Evolutionary conservation across 2,329 filamentous ascomycete species (phyloP).

Genomic region (Lasiodiplodia citricola): DNA sequence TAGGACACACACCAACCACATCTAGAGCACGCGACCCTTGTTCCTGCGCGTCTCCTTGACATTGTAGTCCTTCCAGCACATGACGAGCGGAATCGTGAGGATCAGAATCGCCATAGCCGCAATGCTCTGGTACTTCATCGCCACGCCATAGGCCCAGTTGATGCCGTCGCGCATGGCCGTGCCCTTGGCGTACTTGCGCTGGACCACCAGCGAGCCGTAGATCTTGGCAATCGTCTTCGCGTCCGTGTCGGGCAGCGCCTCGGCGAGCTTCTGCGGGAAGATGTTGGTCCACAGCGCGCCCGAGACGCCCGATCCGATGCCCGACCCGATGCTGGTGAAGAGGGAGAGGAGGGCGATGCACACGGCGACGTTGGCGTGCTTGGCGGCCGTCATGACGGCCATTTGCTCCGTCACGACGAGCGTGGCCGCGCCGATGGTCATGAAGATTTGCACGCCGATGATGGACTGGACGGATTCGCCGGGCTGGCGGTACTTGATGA

Average conservation of each 20-base stretch:
- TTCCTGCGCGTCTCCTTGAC: constrained; percentile 42
- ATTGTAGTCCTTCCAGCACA: constrained; percentile 42
- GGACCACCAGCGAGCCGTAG: too few species aligned
- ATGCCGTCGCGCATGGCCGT: too few species aligned
- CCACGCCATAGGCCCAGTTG: too few species aligned
- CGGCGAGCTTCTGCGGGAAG: constrained; percentile 56
- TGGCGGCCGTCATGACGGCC: constrained; percentile 25
- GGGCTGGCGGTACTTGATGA: constrained; percentile 40
- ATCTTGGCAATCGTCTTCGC: too few species aligned
- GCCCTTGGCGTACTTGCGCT: too few species aligned
- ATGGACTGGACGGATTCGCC: constrained; percentile 37
- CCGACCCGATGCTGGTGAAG: constrained; percentile 60
- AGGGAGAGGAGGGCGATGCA: constrained; percentile 65
- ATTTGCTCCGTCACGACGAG: constrained; percentile 31
- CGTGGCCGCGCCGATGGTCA: constrained; percentile 38
- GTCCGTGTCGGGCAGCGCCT: not conserved
- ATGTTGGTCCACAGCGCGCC: constrained; percentile 67
- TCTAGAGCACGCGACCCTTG: constrained; percentile 40
- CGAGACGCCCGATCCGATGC: constrained; percentile 55
- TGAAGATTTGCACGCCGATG: constrained; percentile 40
- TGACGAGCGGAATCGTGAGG: constrained; percentile 34
- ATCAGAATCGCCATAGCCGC: too few species aligned
- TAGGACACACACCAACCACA: too few species aligned
- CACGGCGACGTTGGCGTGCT: constrained; percentile 65
- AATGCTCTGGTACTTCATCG: too few species aligned